A percentile compares a stretch with the other conserved stretches of the same genome.
phyloP scores from a whole-genome alignment of 2,329 filamentous ascomycete species.

The Botrytis tulipae region DNA sequence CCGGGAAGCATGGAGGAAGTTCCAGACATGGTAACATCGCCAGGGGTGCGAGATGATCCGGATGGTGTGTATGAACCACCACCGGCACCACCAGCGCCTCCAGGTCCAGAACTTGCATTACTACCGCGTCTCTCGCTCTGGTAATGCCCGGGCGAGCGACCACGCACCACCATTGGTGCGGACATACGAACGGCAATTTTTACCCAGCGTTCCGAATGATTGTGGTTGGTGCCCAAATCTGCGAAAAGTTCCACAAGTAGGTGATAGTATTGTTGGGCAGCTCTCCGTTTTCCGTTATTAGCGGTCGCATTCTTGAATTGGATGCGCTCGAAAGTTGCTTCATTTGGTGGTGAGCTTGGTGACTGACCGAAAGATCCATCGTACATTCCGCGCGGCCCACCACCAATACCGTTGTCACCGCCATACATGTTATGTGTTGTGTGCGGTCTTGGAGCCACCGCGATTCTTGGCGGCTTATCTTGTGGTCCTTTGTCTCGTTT shows the following conservation, averaged over 20 bases:
- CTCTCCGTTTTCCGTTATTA: slow-evolving; percentile 71
- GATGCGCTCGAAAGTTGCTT: slow-evolving; percentile 63
- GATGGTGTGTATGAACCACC: slow-evolving; percentile 35
- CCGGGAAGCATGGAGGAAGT: slow-evolving; percentile 33
- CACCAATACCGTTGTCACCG: slow-evolving; percentile 29
- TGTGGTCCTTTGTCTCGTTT: slow-evolving; percentile 71
- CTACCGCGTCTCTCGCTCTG: slow-evolving; percentile 51
- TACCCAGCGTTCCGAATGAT: slow-evolving; percentile 47
- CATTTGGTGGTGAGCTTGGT: slow-evolving; percentile 34
- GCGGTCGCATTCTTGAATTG: slow-evolving; percentile 75
- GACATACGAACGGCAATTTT: slow-evolving; percentile 59
- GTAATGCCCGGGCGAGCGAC: slow-evolving; percentile 63
- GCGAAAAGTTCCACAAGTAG: slow-evolving; percentile 66
- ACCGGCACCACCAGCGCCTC: slow-evolving; percentile 42
- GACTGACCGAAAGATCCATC: slow-evolving; percentile 31
- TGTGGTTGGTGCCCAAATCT: slow-evolving; percentile 45
- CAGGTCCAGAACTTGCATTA: slow-evolving; percentile 55
- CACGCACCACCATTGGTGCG: slow-evolving; percentile 64
- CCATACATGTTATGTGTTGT: slow-evolving; percentile 32
- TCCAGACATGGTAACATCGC: slow-evolving; percentile 37
- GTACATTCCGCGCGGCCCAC: slow-evolving; percentile 26
- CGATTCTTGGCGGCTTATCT: slow-evolving; percentile 55
- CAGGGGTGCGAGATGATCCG: slow-evolving; percentile 29
- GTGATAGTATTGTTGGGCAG: slow-evolving; percentile 72
- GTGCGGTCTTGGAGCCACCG: slow-evolving; percentile 35